Evolutionary conservation across 139 green algal genomes (phyloP).

Genomic region (Eudorina sp.): DNA sequence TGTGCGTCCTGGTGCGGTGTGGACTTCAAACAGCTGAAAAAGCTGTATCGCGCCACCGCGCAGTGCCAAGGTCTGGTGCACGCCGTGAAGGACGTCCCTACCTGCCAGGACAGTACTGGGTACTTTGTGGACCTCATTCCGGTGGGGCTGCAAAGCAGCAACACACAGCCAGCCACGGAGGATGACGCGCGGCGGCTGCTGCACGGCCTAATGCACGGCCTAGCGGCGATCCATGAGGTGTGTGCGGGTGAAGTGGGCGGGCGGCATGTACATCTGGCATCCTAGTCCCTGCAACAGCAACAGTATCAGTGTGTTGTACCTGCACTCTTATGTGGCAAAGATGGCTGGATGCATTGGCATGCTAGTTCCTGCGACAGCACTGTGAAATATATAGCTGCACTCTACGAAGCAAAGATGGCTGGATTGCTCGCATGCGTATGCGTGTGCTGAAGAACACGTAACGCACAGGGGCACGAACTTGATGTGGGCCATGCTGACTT

Average conservation of each 20-base stretch:
- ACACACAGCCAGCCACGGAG: neutral
- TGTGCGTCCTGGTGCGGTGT: constrained; percentile 24
- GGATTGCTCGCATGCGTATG: neutral
- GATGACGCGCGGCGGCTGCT: too few species aligned
- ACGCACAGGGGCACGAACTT: neutral
- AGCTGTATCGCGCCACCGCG: too few species aligned
- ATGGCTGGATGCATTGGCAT: neutral
- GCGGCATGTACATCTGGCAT: too few species aligned
- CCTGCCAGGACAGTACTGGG: too few species aligned
- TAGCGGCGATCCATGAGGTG: too few species aligned
- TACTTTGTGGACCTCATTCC: constrained; percentile 24
- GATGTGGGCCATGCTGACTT: neutral
- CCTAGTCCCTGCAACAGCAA: too few species aligned
- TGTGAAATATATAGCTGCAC: neutral
- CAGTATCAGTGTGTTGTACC: too few species aligned
- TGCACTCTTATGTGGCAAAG: neutral
- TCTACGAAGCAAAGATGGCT: neutral
- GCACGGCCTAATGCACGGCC: too few species aligned
- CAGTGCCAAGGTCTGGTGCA: too few species aligned
- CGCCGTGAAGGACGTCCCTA: too few species aligned
- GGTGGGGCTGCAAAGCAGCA: constrained; percentile 11
- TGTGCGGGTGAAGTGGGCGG: neutral
- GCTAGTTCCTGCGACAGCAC: neutral
- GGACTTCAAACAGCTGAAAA: constrained; percentile 15
- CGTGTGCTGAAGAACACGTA: too few species aligned